Evolutionary conservation across 2,329 filamentous ascomycete species (phyloP).

Genomic region (Penicillium nordicum): DNA sequence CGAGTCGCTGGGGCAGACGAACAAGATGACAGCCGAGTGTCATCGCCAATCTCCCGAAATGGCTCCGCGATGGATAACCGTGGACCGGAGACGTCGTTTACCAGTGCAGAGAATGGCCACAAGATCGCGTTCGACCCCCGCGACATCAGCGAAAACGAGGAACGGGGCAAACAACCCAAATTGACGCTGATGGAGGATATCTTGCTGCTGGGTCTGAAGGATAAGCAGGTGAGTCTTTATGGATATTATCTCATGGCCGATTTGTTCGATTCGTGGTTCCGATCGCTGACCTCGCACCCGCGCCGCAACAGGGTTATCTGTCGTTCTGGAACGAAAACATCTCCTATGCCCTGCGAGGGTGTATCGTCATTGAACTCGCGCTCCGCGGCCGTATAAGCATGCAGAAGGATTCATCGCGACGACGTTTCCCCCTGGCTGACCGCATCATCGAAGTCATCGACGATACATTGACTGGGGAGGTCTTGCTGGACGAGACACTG

Average conservation of each 20-base stretch:
- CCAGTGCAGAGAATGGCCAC: constrained; percentile 83
- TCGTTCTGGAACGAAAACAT: constrained; percentile 99
- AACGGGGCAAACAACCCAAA: constrained; percentile 96
- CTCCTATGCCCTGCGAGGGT: constrained; percentile 93
- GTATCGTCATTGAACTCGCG: constrained; percentile 95
- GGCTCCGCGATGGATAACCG: constrained; percentile 55
- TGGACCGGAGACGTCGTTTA: constrained; percentile 76
- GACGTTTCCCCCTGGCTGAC: constrained; percentile 89
- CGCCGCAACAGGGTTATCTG: constrained; percentile 71
- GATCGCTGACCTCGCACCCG: constrained; percentile 21
- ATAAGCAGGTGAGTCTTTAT: constrained; percentile 78
- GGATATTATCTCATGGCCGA: constrained; percentile 1
- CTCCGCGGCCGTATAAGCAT: constrained; percentile 96
- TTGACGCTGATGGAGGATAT: constrained; percentile 99
- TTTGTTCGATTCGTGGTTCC: constrained; percentile 4
- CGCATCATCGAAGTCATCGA: constrained; percentile 95
- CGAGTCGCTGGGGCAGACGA: constrained; percentile 57
- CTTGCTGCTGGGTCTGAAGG: constrained; percentile 88
- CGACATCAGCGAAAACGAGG: constrained; percentile 94
- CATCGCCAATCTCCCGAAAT: constrained; percentile 61
- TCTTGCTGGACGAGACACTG: constrained; percentile 91
- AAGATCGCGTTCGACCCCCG: constrained; percentile 97
- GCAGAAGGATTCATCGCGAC: constrained; percentile 90
- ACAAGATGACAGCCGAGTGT: constrained; percentile 62
- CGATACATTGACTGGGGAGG: constrained; percentile 92